Percentiles rank a stretch among this genome's conserved stretches.
Conservation (phyloP, 768 basidiomycete genomes). For the Podaxis sp. region DNA sequence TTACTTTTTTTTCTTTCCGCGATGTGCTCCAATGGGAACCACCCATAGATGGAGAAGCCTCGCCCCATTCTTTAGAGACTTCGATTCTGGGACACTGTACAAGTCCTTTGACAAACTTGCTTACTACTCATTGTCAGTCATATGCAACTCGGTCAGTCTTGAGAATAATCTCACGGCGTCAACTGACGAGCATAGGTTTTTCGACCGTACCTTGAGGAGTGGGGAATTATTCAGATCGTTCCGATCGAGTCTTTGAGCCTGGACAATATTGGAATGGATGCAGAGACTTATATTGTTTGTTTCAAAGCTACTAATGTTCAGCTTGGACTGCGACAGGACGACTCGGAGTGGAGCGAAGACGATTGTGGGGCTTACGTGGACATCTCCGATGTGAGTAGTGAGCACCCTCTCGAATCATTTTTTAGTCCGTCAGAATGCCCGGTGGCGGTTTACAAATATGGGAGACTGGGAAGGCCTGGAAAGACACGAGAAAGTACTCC, state of each 20-base stretch:
- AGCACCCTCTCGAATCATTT: not conserved
- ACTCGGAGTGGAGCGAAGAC: not conserved
- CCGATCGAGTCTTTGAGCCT: not conserved
- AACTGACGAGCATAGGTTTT: not conserved
- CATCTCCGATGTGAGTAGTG: not conserved
- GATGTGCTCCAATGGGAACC: not conserved
- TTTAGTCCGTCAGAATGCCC: conserved; percentile 30
- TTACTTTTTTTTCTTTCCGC: not conserved
- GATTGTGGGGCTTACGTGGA: not conserved
- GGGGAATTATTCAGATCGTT: not conserved
- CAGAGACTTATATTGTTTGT: not conserved
- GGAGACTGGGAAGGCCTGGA: not conserved
- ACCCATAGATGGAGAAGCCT: not conserved
- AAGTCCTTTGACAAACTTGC: not conserved
- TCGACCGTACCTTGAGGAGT: not conserved
- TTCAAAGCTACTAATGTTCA: not conserved
- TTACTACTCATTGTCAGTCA: not conserved
- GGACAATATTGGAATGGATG: not conserved
- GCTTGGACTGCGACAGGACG: not conserved
- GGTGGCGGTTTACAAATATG: conserved; percentile 23
- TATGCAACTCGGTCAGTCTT: not conserved
- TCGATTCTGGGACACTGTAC: not conserved
- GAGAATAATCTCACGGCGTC: too few relatives aligned
- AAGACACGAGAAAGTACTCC: not conserved
- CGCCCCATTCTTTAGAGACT: not conserved